Percentiles rank a stretch among this genome's conserved stretches.
Evolutionary conservation across 805 yeast genomes (phyloP).

Genomic region (Torulaspora microellipsoides): DNA sequence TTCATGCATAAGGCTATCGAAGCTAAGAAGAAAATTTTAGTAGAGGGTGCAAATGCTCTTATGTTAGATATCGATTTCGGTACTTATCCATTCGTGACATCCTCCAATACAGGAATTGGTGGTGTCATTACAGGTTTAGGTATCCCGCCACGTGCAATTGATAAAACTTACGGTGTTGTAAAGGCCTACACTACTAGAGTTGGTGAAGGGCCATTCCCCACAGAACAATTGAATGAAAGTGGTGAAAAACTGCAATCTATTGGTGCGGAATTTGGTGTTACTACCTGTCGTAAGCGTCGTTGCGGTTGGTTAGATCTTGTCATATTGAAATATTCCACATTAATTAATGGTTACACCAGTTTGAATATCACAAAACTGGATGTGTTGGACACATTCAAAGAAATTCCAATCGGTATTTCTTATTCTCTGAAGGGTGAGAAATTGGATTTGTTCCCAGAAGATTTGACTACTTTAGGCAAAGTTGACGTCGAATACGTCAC

Average conservation of each 20-base stretch:
- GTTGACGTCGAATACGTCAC: constrained; percentile 91
- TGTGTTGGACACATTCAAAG: constrained; percentile 85
- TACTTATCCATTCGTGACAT: constrained; percentile 95
- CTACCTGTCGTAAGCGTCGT: constrained; percentile 98
- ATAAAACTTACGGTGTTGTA: constrained; percentile 88
- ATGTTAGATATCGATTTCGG: constrained; percentile 98
- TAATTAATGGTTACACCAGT: constrained; percentile 92
- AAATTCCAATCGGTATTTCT: constrained; percentile 81
- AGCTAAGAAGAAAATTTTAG: constrained; percentile 76
- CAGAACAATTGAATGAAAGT: constrained; percentile 83
- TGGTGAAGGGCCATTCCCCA: constrained; percentile 99
- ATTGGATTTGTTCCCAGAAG: constrained; percentile 86
- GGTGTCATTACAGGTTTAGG: constrained; percentile 98
- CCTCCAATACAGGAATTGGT: constrained; percentile 93
- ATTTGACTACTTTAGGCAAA: constrained; percentile 70
- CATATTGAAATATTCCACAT: constrained; percentile 83
- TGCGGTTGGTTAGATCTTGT: constrained; percentile 99
- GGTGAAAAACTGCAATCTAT: constrained; percentile 87
- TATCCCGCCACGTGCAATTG: constrained; percentile 81
- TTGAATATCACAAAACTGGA: constrained; percentile 94
- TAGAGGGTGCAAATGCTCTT: constrained; percentile 97
- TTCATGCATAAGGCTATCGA: constrained; percentile 75
- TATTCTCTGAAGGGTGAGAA: constrained; percentile 76
- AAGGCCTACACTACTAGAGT: constrained; percentile 98
- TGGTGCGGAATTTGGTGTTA: constrained; percentile 96